phyloP scores from a whole-genome alignment of 1,284 basidiomycete species.

The Porodaedalea pini region DNA sequence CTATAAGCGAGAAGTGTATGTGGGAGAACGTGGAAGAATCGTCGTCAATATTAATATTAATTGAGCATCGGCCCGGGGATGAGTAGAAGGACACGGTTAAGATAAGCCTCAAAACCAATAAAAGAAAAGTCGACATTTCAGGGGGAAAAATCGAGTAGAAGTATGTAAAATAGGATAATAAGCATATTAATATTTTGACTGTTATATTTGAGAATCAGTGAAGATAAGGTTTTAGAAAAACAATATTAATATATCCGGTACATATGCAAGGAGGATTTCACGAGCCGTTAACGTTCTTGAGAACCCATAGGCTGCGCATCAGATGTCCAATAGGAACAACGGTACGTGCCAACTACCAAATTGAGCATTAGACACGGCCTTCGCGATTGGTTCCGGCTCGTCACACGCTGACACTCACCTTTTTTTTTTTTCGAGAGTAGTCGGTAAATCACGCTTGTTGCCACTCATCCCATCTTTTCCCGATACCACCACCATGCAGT shows the following conservation, averaged over 20 bases:
- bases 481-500: constrained; percentile 17
- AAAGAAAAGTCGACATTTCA: no score
- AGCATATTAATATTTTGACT: no score
- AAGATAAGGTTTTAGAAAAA: no score
- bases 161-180: no score
- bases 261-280: background rate
- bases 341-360: background rate
- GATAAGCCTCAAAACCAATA: background rate
- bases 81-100: no score
- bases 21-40: background rate
- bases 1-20: background rate
- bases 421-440: background rate
- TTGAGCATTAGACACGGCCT: background rate
- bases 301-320: background rate
- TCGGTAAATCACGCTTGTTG: background rate
- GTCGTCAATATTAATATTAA: no score
- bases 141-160: no score
- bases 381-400: constrained; percentile 6
- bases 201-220: no score
- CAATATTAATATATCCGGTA: no score
- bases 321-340: background rate
- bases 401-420: background rate
- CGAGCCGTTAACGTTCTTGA: background rate
- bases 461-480: background rate
- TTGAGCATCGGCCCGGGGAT: no score